These are phyloP conservation scores for Plasmodium fragile DNA, from an alignment of 169 alveolate genomes.

Conservation along the genomic window DNA sequence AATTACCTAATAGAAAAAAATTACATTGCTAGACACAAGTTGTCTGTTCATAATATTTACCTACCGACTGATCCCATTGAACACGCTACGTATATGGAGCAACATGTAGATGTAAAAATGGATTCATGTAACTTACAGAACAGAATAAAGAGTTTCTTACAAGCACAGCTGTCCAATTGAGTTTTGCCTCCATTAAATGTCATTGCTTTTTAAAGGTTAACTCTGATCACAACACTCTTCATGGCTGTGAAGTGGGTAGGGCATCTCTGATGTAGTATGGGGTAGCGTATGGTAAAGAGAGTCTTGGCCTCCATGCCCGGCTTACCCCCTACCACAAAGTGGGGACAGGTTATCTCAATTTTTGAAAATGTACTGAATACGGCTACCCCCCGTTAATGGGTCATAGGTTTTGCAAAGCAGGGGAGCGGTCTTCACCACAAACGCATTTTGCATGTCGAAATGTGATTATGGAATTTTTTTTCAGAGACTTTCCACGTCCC, in stretches of 20 bases:
- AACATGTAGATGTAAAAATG: slow-evolving; percentile 20
- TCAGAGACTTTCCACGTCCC: background rate
- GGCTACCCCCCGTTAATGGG: background rate
- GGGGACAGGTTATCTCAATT: background rate
- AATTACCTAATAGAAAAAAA: slow-evolving; percentile 43
- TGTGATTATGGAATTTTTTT: background rate
- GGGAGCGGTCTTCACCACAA: background rate
- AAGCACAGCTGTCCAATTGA: background rate
- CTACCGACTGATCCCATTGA: slow-evolving; percentile 48
- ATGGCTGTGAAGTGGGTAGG: background rate
- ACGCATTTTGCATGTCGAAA: background rate
- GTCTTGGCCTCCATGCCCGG: background rate
- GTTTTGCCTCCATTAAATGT: background rate
- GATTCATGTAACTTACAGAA: background rate
- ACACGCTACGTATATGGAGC: slow-evolving; percentile 36
- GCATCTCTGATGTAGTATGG: background rate
- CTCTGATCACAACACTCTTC: background rate
- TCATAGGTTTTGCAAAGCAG: background rate
- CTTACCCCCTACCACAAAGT: background rate
- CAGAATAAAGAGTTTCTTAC: slow-evolving; percentile 29
- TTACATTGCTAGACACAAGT: slow-evolving; percentile 30
- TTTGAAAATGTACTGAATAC: background rate
- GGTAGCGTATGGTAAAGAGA: background rate
- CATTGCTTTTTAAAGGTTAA: background rate
- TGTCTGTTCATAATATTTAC: slow-evolving; percentile 49